These are phyloP conservation scores for Clarireedia hainanense DNA, from an alignment of 2,329 filamentous ascomycete genomes.

Conservation along the genomic window DNA sequence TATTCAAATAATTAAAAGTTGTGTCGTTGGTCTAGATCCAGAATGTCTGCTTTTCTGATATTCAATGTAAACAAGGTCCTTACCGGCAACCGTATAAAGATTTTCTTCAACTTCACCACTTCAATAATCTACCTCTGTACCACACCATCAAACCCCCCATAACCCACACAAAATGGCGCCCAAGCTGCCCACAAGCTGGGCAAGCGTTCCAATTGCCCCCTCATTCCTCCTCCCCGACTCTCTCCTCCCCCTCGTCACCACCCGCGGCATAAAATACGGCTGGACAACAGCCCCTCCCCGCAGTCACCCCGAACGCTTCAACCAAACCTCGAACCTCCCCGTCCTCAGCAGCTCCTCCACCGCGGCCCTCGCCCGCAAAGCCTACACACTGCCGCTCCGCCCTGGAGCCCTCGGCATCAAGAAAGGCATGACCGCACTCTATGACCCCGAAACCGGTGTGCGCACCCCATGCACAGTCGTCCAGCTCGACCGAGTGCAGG, in stretches of 20 bases:
- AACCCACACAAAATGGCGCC: conserved; percentile 26
- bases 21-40: background rate
- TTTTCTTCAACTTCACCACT: conserved; percentile 2
- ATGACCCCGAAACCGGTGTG: conserved; percentile 64
- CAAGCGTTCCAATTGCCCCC: conserved; percentile 20
- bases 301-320: conserved; percentile 46
- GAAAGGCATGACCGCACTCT: conserved; percentile 93
- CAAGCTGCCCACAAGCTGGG: conserved; percentile 30
- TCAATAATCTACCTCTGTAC: conserved; percentile 7
- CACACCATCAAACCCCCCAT: conserved; percentile 7
- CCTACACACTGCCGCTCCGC: conserved; percentile 54
- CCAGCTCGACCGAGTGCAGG: conserved; percentile 87
- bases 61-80: conserved; percentile 17
- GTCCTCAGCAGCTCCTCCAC: conserved; percentile 49
- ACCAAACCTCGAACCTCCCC: conserved; percentile 50
- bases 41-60: conserved; percentile 21
- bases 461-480: conserved; percentile 85
- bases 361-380: conserved; percentile 51
- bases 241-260: conserved; percentile 27
- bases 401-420: conserved; percentile 82
- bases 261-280: conserved; percentile 36
- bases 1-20: conserved; percentile 10
- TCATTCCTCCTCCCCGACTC: conserved; percentile 26
- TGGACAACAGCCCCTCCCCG: conserved; percentile 50
- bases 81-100: conserved; percentile 21